Conservation (phyloP, 1,139 yeast genomes). For the Nakaseomyces uthaithaninus region DNA sequence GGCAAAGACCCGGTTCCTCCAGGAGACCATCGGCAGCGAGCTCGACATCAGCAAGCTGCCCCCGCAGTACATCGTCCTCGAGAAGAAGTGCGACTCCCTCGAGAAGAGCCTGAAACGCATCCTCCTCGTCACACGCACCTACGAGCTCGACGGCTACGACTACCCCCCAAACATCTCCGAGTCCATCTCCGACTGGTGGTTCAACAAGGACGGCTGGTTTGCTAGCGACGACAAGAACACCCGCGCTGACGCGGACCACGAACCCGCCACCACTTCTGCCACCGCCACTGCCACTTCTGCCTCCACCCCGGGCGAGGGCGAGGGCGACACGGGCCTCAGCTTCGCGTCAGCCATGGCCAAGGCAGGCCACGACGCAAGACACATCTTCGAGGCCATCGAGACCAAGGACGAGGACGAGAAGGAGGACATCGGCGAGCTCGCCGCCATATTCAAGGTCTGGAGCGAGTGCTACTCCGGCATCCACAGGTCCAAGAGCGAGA, state of each 20-base stretch:
- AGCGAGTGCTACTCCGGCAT: slow-evolving; percentile 53
- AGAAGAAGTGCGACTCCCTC: slow-evolving; percentile 55
- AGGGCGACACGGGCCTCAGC: slow-evolving; percentile 11
- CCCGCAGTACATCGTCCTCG: slow-evolving; percentile 59
- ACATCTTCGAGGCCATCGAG: slow-evolving; percentile 16
- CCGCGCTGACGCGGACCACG: too few relatives aligned
- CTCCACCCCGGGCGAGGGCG: slow-evolving; percentile 8
- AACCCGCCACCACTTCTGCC: too few relatives aligned
- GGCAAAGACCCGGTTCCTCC: slow-evolving; percentile 35
- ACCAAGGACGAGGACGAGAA: slow-evolving; percentile 29
- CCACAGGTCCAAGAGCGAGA: slow-evolving; percentile 36
- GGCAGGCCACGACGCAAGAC: slow-evolving; percentile 37
- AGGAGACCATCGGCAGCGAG: slow-evolving; percentile 61
- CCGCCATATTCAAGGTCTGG: slow-evolving; percentile 31
- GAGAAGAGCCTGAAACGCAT: slow-evolving; percentile 53
- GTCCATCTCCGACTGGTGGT: slow-evolving; percentile 52
- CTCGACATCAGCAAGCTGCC: slow-evolving; percentile 70
- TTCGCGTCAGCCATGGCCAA: slow-evolving; percentile 45
- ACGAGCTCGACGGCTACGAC: slow-evolving; percentile 59
- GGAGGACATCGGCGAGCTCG: slow-evolving; percentile 24
- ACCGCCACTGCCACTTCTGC: too few relatives aligned
- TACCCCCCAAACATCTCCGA: slow-evolving; percentile 65
- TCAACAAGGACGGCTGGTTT: slow-evolving; percentile 22
- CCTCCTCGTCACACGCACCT: slow-evolving; percentile 48
- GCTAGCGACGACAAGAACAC: slow-evolving; percentile 9